Percentiles rank a stretch among this genome's conserved stretches.
Evolutionary conservation across 2,329 filamentous ascomycete genomes (phyloP).

Genomic region (Chrysosporium keratinophilum): DNA sequence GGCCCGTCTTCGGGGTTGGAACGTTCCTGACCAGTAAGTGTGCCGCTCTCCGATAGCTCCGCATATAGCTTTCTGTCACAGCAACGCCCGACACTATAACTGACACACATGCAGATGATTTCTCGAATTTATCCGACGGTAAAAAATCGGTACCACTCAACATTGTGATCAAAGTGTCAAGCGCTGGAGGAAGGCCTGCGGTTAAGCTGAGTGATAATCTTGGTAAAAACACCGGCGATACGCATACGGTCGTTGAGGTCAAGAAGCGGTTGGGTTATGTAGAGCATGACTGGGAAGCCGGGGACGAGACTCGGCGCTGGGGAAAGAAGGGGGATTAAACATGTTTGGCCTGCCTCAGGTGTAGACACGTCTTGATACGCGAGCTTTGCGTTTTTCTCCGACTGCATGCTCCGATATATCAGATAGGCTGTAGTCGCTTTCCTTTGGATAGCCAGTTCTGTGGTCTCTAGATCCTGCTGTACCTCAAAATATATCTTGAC

Average conservation of each 20-base stretch:
- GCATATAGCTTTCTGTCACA: conserved; percentile 1
- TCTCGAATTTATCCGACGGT: conserved; percentile 57
- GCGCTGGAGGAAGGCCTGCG: conserved; percentile 66
- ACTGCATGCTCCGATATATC: background rate
- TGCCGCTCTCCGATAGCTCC: background rate
- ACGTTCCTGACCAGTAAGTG: conserved; percentile 75
- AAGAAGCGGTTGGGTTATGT: conserved; percentile 79
- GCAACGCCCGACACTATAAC: background rate
- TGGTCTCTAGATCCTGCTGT: background rate
- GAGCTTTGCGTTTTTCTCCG: background rate
- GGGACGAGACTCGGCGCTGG: conserved; percentile 78
- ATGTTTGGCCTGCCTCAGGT: background rate
- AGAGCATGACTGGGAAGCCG: conserved; percentile 71
- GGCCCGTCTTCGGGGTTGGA: conserved; percentile 83
- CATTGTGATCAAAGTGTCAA: conserved; percentile 94
- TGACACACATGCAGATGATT: conserved; percentile 54
- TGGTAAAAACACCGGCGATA: conserved; percentile 89
- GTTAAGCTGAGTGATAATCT: conserved; percentile 91
- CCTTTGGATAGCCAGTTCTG: too few species aligned
- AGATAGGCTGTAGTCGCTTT: background rate
- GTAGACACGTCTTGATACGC: background rate
- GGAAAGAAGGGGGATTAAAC: conserved; percentile 32
- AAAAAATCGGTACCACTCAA: conserved; percentile 86
- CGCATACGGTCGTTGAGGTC: conserved; percentile 64
- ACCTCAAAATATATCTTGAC: background rate